Conservation (phyloP, 2,329 filamentous ascomycete species). For the Zelopaecilomyces penicillatus region DNA sequence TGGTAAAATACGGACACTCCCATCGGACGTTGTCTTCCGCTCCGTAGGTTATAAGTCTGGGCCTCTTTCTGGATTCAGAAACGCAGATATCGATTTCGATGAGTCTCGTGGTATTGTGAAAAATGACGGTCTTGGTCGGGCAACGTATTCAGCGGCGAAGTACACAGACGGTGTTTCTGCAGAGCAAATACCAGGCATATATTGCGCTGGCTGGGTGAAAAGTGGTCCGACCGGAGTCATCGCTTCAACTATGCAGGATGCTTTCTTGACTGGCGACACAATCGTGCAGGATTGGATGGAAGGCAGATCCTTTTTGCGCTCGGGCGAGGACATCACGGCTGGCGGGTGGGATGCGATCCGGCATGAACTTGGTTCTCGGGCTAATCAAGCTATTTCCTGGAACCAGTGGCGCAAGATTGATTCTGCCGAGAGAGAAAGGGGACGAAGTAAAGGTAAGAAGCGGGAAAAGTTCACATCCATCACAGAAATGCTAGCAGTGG, state of each 20-base stretch:
- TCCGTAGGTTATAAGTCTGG: conserved; percentile 92
- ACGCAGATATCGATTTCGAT: conserved; percentile 73
- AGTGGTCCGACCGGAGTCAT: conserved; percentile 91
- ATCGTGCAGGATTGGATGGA: conserved; percentile 68
- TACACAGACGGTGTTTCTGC: conserved; percentile 28
- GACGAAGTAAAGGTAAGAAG: conserved; percentile 61
- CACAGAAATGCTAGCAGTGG: conserved; percentile 48
- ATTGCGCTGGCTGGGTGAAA: conserved; percentile 96
- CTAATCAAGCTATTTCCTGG: conserved; percentile 65
- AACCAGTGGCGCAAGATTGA: conserved; percentile 80
- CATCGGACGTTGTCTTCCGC: conserved; percentile 70
- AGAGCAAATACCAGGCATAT: conserved; percentile 56
- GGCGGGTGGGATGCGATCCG: conserved; percentile 72
- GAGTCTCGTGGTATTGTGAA: conserved; percentile 63
- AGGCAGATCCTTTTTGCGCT: conserved; percentile 31
- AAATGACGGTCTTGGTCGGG: conserved; percentile 73
- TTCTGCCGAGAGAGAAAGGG: conserved; percentile 60
- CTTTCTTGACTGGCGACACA: conserved; percentile 79
- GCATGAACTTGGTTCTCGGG: conserved; percentile 43
- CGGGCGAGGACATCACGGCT: conserved; percentile 1
- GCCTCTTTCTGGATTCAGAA: conserved; percentile 63
- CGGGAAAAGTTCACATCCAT: conserved; percentile 61
- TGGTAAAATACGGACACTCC: conserved; percentile 43
- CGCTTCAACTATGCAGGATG: conserved; percentile 90
- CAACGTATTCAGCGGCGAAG: no score